Conservation (phyloP, 2,329 filamentous ascomycete genomes). For the Neurospora sp. region DNA sequence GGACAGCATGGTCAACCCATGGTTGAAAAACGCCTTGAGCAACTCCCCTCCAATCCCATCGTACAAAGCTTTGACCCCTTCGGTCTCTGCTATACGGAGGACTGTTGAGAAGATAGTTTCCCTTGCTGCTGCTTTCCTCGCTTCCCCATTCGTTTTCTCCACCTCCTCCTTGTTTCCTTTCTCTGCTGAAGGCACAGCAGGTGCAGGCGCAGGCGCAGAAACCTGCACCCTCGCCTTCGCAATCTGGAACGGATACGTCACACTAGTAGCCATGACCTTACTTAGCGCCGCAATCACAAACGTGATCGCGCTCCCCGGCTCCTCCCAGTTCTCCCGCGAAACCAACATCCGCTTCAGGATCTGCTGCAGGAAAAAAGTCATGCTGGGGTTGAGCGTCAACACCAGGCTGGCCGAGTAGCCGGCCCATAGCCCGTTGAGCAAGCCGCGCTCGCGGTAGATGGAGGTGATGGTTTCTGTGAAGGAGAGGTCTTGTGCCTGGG, state of each 20-base stretch:
- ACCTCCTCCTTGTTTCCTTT: not conserved
- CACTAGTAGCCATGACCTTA: slow-evolving; percentile 64
- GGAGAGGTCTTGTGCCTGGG: slow-evolving; percentile 24
- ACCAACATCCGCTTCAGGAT: slow-evolving; percentile 54
- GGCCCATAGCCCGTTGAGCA: slow-evolving; percentile 67
- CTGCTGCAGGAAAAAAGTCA: slow-evolving; percentile 79
- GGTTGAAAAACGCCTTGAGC: slow-evolving; percentile 73
- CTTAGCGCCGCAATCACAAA: slow-evolving; percentile 60
- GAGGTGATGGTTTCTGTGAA: slow-evolving; percentile 50
- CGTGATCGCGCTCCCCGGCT: slow-evolving; percentile 21
- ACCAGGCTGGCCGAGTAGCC: slow-evolving; percentile 76
- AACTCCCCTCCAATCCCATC: slow-evolving; percentile 68
- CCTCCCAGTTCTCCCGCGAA: slow-evolving; percentile 29
- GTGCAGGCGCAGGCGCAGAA: slow-evolving; percentile 21
- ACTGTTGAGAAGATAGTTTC: slow-evolving; percentile 56
- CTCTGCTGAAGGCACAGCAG: too few relatives aligned
- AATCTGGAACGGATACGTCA: slow-evolving; percentile 80
- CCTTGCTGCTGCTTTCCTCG: slow-evolving; percentile 16
- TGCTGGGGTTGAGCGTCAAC: slow-evolving; percentile 73
- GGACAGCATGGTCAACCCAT: slow-evolving; percentile 78
- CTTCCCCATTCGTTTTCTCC: slow-evolving; percentile 7
- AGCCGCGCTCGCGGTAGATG: slow-evolving; percentile 60
- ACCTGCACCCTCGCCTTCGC: slow-evolving; percentile 75
- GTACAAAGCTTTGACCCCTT: slow-evolving; percentile 64
- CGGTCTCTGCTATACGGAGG: slow-evolving; percentile 44